phyloP scores from a whole-genome alignment of 1,284 basidiomycete species.

The Microstroma glucosiphilum region DNA sequence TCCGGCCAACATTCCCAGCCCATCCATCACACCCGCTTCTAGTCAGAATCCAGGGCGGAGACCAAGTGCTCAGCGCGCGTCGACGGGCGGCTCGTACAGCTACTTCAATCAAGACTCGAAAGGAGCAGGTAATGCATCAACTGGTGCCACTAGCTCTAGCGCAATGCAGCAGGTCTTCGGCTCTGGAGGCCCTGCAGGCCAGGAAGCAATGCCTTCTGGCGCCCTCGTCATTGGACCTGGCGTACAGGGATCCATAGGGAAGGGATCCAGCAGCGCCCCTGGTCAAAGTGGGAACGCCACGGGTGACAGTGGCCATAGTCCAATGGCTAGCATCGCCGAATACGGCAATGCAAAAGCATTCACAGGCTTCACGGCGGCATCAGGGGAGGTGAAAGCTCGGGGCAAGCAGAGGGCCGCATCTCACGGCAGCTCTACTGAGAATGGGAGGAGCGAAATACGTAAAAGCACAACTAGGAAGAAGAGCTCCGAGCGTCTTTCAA shows the following conservation, averaged over 20 bases:
- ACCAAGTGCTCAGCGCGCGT: too few species aligned
- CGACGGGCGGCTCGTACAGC: too few species aligned
- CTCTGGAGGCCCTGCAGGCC: conserved; percentile 1
- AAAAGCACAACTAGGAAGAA: conserved; percentile 11
- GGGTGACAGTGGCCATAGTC: conserved; percentile 3
- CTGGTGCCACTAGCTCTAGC: background rate
- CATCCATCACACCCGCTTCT: background rate
- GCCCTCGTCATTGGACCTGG: conserved; percentile 44
- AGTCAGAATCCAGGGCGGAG: too few species aligned
- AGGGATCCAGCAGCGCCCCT: conserved; percentile 19
- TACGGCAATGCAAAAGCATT: conserved; percentile 35
- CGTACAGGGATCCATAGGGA: conserved; percentile 38
- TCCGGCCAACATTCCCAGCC: background rate
- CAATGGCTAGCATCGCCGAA: conserved; percentile 13
- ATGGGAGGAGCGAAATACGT: conserved; percentile 12
- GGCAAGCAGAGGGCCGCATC: conserved; percentile 11
- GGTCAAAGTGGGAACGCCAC: background rate
- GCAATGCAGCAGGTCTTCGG: background rate
- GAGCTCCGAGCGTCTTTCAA: conserved; percentile 16
- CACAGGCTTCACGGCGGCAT: conserved; percentile 33
- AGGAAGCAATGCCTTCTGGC: conserved; percentile 28
- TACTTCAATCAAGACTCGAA: too few species aligned
- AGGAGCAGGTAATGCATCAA: background rate
- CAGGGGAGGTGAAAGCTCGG: conserved; percentile 18
- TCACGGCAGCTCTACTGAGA: background rate